These are phyloP conservation scores for Grosmannia penicillata DNA, from an alignment of 2,329 filamentous ascomycete genomes.

Conservation along the genomic window DNA sequence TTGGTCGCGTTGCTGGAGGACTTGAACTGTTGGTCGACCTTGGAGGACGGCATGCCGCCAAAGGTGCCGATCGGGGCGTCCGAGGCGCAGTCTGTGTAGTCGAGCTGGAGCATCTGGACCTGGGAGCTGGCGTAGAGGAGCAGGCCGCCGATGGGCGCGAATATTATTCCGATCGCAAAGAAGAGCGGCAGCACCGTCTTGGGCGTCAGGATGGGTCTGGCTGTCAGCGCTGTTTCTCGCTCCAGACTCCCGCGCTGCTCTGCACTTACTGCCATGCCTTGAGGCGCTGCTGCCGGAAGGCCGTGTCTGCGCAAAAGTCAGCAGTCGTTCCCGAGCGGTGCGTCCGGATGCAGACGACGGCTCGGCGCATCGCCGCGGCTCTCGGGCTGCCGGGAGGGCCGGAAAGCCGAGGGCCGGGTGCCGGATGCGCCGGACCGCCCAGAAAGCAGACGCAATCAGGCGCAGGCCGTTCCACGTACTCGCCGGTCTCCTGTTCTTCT, in stretches of 20 bases:
- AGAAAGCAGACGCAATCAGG: background rate
- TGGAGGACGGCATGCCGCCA: conserved; percentile 39
- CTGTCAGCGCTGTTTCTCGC: conserved; percentile 5
- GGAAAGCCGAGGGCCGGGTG: no score
- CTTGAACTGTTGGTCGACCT: conserved; percentile 60
- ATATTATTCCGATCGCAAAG: conserved; percentile 80
- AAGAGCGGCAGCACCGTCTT: conserved; percentile 88
- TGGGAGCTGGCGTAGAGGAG: conserved; percentile 73
- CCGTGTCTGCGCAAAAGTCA: conserved; percentile 62
- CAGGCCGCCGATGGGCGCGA: conserved; percentile 80
- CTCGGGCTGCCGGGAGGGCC: no score
- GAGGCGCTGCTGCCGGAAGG: conserved; percentile 88
- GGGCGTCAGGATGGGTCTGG: conserved; percentile 80
- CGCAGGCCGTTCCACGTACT: conserved; percentile 40
- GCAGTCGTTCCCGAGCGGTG: no score
- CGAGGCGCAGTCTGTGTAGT: conserved; percentile 67
- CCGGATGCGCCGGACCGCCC: background rate
- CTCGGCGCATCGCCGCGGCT: no score
- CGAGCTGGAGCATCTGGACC: conserved; percentile 79
- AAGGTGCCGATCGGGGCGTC: conserved; percentile 31
- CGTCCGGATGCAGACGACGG: no score
- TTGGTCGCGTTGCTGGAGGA: conserved; percentile 25
- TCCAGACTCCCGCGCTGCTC: background rate
- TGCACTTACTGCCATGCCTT: conserved; percentile 91
- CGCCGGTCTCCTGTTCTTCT: conserved; percentile 82